A percentile compares a stretch with the other conserved stretches of the same genome.
These are phyloP conservation scores for Aspergillus quadrilineatus DNA, from an alignment of 2,329 filamentous ascomycete species.

Conservation along the genomic window DNA sequence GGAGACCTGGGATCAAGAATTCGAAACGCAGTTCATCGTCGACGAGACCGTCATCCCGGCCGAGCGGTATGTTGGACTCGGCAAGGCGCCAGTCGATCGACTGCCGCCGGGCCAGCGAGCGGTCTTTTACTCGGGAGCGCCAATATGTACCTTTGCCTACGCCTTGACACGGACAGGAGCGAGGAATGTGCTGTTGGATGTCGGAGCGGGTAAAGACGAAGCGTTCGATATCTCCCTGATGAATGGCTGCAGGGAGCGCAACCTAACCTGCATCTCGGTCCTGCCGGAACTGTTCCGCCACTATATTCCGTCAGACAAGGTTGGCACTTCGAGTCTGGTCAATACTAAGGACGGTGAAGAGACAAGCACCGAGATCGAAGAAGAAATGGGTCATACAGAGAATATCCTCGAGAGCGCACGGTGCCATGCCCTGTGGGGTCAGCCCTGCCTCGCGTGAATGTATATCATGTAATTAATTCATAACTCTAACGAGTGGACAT, in stretches of 20 bases:
- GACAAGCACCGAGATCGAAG: constrained; percentile 25
- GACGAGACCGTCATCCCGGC: constrained; percentile 28
- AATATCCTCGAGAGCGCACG: constrained; percentile 38
- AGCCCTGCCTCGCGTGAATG: not conserved
- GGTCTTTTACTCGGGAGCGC: constrained; percentile 27
- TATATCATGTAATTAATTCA: not conserved
- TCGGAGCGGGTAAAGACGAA: constrained; percentile 29
- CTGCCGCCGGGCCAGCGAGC: constrained; percentile 22
- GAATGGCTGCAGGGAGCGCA: constrained; percentile 28
- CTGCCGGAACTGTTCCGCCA: constrained; percentile 39
- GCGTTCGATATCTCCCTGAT: constrained; percentile 40
- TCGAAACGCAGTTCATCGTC: constrained; percentile 22
- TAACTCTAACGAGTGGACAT: not conserved
- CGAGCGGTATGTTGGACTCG: constrained; percentile 18
- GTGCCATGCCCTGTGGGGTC: constrained; percentile 33
- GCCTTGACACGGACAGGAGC: constrained; percentile 43
- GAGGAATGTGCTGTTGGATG: constrained; percentile 31
- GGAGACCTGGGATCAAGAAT: constrained; percentile 15
- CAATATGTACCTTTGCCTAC: constrained; percentile 39
- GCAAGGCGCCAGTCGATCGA: constrained; percentile 13
- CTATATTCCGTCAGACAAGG: constrained; percentile 31
- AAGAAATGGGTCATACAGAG: constrained; percentile 33
- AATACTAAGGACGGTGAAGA: constrained; percentile 23
- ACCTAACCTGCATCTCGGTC: constrained; percentile 38
- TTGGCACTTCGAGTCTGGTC: constrained; percentile 25